Evolutionary conservation across 169 alveolate genomes (phyloP), one percentile per base, ranked within the genome.

Genomic region (Plasmodium yoelii): DNA sequence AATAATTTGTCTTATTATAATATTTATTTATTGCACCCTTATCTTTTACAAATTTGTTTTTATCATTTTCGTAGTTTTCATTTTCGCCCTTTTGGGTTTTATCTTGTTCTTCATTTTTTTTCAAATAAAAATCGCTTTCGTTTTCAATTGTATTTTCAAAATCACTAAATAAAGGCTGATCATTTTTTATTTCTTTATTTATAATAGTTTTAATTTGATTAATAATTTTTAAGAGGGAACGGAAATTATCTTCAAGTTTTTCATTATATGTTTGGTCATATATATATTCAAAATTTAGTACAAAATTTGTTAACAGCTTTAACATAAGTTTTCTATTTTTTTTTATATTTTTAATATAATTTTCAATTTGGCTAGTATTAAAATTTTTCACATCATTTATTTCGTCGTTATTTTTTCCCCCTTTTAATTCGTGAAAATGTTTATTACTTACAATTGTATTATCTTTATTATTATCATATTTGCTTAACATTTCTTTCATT

Each of bases 381-480:
- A 5, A 12, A 28, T 44, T 39, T 12, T 51, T 18, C 5, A 10
- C 7, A 0, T 55, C 10, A 12, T 8, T 19, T n/a, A 15, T 47
- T 7, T 63, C 19, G 22, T 51, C 26, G n/a, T 61, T 51, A 24
- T 24, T 51, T 12, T 75, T 55, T 24, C 15, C 24, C 12, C 26
- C 56, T 13, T 75, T 75, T 19, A 75, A 12, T 19, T 53, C 46
- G 53, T 75, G 69, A 75, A 75, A 75, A 56, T 75, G 63, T 1
- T 60, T 15, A 22, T 75, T 75, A 55, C 88, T 75, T 34, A 75
- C 63, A 49, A 75, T 75, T 6, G 67, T 68, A 63, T 75, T 75
- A 24, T 75, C 88, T 68, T 42, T 75, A 28, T 56, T 61, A 57
- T 75, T 75, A 56, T 75, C 63, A 56, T 75, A 75, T 39, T 49